These are phyloP conservation scores for Myriosclerotinia scirpicola DNA, from an alignment of 2,329 filamentous ascomycete genomes.

Conservation along the genomic window DNA sequence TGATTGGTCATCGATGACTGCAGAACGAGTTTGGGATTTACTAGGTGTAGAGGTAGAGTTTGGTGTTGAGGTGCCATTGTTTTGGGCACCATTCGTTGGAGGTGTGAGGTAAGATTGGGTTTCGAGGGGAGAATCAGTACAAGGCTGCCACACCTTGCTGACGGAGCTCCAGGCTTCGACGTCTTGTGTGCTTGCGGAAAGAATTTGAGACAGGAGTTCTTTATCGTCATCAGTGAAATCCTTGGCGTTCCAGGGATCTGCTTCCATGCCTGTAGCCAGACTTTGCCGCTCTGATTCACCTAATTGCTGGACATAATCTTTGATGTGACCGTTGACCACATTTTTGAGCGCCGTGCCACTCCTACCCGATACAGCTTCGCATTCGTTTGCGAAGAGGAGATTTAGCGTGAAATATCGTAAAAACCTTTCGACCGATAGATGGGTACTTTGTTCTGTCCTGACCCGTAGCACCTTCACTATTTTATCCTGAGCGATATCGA, in stretches of 20 bases:
- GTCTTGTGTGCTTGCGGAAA: conserved; percentile 71
- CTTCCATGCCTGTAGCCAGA: conserved; percentile 74
- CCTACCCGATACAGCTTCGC: conserved; percentile 78
- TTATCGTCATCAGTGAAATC: conserved; percentile 68
- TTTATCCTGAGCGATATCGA: conserved; percentile 77
- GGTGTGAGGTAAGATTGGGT: conserved; percentile 25
- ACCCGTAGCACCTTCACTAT: conserved; percentile 75
- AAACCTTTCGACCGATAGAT: conserved; percentile 67
- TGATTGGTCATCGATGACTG: conserved; percentile 78
- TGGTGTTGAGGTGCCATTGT: conserved; percentile 44
- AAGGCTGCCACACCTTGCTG: conserved; percentile 57
- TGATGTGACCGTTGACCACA: conserved; percentile 79
- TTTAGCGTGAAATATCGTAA: conserved; percentile 81
- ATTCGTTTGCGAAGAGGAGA: conserved; percentile 80
- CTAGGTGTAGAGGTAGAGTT: conserved; percentile 33
- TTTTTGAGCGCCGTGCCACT: conserved; percentile 75
- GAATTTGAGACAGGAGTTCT: conserved; percentile 60
- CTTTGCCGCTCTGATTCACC: conserved; percentile 72
- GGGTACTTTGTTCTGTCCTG: conserved; percentile 69
- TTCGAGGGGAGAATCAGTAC: conserved; percentile 29
- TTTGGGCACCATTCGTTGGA: conserved; percentile 23
- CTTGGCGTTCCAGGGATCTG: conserved; percentile 75
- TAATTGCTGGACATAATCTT: conserved; percentile 71
- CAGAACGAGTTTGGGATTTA: conserved; percentile 68
- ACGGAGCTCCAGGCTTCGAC: conserved; percentile 64